These are phyloP conservation scores for Aspergillus wentii DNA, from an alignment of 495 filamentous ascomycete species.

Conservation along the genomic window DNA sequence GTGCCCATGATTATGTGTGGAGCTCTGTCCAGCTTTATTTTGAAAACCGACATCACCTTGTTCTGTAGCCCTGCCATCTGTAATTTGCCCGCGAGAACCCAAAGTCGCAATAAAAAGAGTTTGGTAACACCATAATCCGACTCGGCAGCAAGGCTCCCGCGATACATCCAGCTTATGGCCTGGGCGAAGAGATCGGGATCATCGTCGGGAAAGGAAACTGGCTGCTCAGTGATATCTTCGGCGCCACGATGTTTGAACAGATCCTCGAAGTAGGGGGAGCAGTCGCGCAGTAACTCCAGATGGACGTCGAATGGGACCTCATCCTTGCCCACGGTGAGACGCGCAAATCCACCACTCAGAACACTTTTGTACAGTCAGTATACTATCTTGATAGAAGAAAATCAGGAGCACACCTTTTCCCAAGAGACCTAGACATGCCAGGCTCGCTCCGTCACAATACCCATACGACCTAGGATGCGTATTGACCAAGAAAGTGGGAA, in stretches of 20 bases:
- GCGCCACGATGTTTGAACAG: neutral
- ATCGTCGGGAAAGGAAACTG: neutral
- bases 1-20: no score
- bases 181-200: constrained; percentile 2
- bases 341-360: constrained; percentile 8
- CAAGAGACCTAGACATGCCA: no score
- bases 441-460: no score
- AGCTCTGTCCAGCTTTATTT: no score
- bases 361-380: no score
- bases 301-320: constrained; percentile 1
- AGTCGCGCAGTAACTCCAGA: neutral
- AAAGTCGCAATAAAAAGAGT: neutral
- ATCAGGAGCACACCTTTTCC: no score
- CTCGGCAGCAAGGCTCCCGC: neutral
- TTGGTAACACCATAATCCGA: neutral
- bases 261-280: constrained; percentile 2
- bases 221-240: neutral
- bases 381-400: no score
- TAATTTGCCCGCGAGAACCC: neutral
- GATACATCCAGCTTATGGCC: constrained; percentile 1
- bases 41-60: no score
- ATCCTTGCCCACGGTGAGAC: constrained; percentile 13
- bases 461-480: no score
- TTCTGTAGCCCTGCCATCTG: constrained; percentile 1
- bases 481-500: no score